A percentile compares a stretch with the other conserved stretches of the same genome.
Evolutionary conservation across 176 grass and related monocot genomes (phyloP).

Genomic region (Melocanna baccifera): DNA sequence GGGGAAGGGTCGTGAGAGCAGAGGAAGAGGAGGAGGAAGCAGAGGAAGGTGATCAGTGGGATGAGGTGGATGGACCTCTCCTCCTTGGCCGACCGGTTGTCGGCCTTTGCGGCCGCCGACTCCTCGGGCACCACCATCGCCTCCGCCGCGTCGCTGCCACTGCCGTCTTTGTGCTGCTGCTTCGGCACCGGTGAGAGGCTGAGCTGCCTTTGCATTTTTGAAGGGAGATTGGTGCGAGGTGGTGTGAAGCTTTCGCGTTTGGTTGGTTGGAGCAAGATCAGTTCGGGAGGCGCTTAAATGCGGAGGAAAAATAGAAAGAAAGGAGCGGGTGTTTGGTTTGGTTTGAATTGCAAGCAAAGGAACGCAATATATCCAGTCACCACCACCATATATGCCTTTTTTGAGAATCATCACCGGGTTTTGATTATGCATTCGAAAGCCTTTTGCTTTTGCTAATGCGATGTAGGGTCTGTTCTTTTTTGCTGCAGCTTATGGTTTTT

Average conservation of each 20-base stretch:
- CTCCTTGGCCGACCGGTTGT: slow-evolving; percentile 20
- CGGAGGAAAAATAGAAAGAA: not conserved
- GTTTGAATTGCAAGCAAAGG: slow-evolving; percentile 34
- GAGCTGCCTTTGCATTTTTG: slow-evolving; percentile 40
- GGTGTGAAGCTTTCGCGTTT: slow-evolving; percentile 23
- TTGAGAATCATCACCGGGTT: slow-evolving; percentile 29
- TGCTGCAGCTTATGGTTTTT: too few relatives aligned
- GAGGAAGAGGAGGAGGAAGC: slow-evolving; percentile 65
- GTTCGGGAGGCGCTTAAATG: slow-evolving; percentile 31
- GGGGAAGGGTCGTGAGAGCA: slow-evolving; percentile 53
- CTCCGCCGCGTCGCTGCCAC: slow-evolving; percentile 19
- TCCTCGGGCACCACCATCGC: slow-evolving; percentile 17
- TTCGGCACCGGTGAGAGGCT: slow-evolving; percentile 25
- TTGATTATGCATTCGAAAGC: slow-evolving; percentile 33
- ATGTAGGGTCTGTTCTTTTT: too few relatives aligned
- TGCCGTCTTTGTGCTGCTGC: slow-evolving; percentile 26
- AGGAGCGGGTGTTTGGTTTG: slow-evolving; percentile 16
- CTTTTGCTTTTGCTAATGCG: slow-evolving; percentile 48
- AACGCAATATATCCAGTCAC: slow-evolving; percentile 23
- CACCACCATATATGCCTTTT: slow-evolving; percentile 10
- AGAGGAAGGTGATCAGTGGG: slow-evolving; percentile 61
- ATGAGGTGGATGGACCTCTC: slow-evolving; percentile 63
- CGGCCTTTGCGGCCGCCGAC: slow-evolving; percentile 26
- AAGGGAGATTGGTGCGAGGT: not conserved
- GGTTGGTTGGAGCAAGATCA: not conserved